Base-by-base conservation (phyloP, 805 yeast species). In the Danielozyma ontarioensis region DNA sequence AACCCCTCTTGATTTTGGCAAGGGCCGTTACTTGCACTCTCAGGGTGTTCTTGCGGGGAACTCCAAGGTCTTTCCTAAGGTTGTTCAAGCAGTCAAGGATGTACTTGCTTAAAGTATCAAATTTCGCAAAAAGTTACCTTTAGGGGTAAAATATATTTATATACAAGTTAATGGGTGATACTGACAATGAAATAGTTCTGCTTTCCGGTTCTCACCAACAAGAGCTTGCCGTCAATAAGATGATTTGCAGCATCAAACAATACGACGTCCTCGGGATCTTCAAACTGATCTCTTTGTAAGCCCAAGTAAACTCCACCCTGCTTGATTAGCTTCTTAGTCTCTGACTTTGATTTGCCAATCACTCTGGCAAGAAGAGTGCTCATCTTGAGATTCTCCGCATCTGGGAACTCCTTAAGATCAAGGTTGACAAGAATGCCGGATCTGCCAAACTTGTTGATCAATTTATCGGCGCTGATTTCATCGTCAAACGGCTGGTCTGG, bases 1-100 rank as follows among this genome's bases (percentile, higher is more conserved):
- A 13, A 67, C 66, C 10, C 68, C 70, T 16, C 71, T 93, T 36
- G 80, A 90, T 51, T 93, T 93, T 48, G 88, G 96, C 5, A 65
- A 69, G 27, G 99, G 99, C 5, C 77, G 97, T 53, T 76, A 78
- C 24, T 72, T 93, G 42, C 53, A 70, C 34, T 84, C 94, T 37
- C 82, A 86, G 59, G 99, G 99, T 29, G 89, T 93, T n/a, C 80
- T 93, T 52, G 98, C 97, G 6, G 80, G 93, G 5, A 63, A 72
- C 32, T 57, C 55, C 25, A 59, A 57, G 8, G 55, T 80, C 11
- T 80, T 76, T 45, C 46, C 57, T 5, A 46, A 55, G 13, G 80
- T 81, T 3, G 69, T 80, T 25, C 53, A 51, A 10, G 72, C 78
- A 3, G 76, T 78, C 3, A 34, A 37, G 17, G 43, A 44, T 15